phyloP scores from a whole-genome alignment of 176 grass and related monocot species.

The Oryza meridionalis region DNA sequence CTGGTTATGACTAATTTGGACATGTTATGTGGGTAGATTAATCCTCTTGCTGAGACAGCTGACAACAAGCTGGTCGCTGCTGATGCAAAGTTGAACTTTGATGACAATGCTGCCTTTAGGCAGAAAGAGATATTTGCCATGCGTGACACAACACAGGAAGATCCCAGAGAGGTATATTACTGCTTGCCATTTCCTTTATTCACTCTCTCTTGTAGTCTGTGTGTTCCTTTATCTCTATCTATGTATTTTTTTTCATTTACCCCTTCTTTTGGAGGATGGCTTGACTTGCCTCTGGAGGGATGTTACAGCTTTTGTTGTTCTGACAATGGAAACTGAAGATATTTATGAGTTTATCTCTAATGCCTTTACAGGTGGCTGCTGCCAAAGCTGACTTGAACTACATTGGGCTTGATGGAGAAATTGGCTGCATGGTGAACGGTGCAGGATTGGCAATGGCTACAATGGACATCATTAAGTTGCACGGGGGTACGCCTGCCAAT shows the following conservation, averaged over 20 bases:
- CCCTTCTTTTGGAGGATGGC: background rate
- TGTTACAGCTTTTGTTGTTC: background rate
- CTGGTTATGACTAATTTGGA: constrained; percentile 38
- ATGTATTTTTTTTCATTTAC: background rate
- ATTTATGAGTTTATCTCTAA: constrained; percentile 17
- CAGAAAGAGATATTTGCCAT: constrained; percentile 93
- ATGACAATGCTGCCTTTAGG: constrained; percentile 95
- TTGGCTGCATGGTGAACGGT: constrained; percentile 99
- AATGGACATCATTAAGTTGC: constrained; percentile 99
- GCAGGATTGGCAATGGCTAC: constrained; percentile 99
- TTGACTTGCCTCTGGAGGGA: background rate
- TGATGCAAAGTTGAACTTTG: constrained; percentile 99
- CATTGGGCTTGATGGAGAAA: constrained; percentile 98
- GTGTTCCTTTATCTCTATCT: background rate
- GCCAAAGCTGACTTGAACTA: constrained; percentile 98
- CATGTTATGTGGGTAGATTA: constrained; percentile 74
- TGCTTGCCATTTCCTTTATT: constrained; percentile 2
- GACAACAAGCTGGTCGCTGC: constrained; percentile 89
- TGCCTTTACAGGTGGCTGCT: constrained; percentile 72
- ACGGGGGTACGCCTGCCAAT: constrained; percentile 98
- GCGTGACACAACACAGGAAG: constrained; percentile 96
- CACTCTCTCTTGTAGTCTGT: background rate
- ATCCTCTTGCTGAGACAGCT: constrained; percentile 94
- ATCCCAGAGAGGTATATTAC: constrained; percentile 79
- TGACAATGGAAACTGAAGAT: constrained; percentile 2